Evolutionary conservation across 768 basidiomycete species (phyloP), one percentile per base, ranked within the genome.

Genomic region (Cubamyces sp.): DNA sequence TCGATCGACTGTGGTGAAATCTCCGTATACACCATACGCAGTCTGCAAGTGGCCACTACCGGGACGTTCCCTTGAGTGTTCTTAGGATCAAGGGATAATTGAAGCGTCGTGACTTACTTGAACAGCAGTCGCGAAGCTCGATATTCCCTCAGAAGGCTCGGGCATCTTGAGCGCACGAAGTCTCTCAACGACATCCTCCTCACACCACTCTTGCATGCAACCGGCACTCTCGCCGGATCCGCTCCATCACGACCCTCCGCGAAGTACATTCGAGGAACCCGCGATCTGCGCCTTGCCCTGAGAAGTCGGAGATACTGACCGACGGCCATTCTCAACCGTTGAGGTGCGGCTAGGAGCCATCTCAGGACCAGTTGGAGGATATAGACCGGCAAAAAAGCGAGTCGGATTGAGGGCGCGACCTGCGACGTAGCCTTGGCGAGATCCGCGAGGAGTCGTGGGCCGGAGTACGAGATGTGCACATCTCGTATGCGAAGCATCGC

Each of bases 31-130:
- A 53, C 81, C 81, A 55, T 85, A 86, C 14, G 83, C 68, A 2
- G 87, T 88, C 65, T 88, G 87, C 8, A 87, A 66, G 70, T 89
- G 86, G 4, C 85, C 86, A 70, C 86, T 87, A 58, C 9, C 34
- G 9, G 34, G 11, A 2, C 6, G 12, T 7, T 21, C n/a, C 12
- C 14, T 14, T 54, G 5, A 57, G 41, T 15, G 47, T 18, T 21
- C 9, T 3, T 21, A 21, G 14, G n/a, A 52, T n/a, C n/a, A n/a
- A n/a, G n/a, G n/a, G n/a, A n/a, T n/a, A n/a, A n/a, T n/a, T 26
- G 16, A n/a, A 11, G 18, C 3, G 4, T n/a, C 34, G 26, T n/a
- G 2, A 61, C 71, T 46, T 40, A 70, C 73, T 62, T 71, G 48
- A 65, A 67, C 5, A 74, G 60, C 71, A 70, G 72, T 68, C 68